A percentile compares a stretch with the other conserved stretches of the same genome.
These are phyloP conservation scores for Diaporthe eres DNA, from an alignment of 2,329 filamentous ascomycete species.

Conservation along the genomic window DNA sequence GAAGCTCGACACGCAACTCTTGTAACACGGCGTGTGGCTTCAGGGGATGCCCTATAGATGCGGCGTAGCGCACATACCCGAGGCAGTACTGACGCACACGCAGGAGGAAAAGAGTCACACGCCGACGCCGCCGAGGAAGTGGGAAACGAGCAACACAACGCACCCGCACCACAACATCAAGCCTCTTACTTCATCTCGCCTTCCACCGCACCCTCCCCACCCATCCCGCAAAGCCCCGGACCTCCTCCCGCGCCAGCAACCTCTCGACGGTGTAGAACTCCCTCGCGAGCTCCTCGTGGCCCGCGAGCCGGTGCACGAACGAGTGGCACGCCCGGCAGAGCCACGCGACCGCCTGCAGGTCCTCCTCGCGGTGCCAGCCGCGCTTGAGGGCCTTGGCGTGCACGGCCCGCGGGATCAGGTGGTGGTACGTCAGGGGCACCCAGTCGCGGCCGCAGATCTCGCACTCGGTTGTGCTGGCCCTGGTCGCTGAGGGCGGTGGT, in stretches of 20 bases:
- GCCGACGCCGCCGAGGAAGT: neutral
- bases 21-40: neutral
- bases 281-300: slow-evolving; percentile 83
- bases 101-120: neutral
- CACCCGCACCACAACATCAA: no score
- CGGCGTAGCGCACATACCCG: neutral
- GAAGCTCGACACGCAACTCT: neutral
- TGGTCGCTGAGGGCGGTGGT: slow-evolving; percentile 72
- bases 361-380: slow-evolving; percentile 83
- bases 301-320: slow-evolving; percentile 82
- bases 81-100: no score
- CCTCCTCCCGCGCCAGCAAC: slow-evolving; percentile 78
- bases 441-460: slow-evolving; percentile 84
- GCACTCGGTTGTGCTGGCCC: slow-evolving; percentile 68
- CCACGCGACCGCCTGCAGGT: slow-evolving; percentile 87
- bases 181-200: slow-evolving; percentile 46
- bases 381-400: slow-evolving; percentile 83
- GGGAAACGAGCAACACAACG: neutral
- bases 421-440: slow-evolving; percentile 86
- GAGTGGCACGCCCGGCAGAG: slow-evolving; percentile 87
- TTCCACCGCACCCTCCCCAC: slow-evolving; percentile 83
- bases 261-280: slow-evolving; percentile 81
- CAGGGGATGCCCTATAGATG: neutral
- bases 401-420: slow-evolving; percentile 84
- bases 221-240: slow-evolving; percentile 80